These are phyloP conservation scores for Acacia crassicarpa DNA, from an alignment of 306 rosid genomes.

Conservation along the genomic window DNA sequence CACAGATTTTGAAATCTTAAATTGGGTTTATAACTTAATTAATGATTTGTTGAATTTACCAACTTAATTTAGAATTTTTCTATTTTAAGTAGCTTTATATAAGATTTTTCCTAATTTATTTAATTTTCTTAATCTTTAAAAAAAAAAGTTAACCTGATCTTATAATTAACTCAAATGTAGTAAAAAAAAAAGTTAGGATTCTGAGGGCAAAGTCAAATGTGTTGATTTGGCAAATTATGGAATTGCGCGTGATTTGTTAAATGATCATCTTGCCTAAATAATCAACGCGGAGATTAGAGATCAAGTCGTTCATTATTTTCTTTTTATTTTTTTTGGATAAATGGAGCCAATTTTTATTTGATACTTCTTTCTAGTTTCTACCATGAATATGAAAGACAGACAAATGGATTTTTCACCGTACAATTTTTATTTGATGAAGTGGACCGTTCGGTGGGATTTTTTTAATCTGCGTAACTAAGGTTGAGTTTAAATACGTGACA, in stretches of 20 bases:
- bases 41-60: too few species aligned
- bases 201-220: conserved; percentile 14
- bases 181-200: neutral
- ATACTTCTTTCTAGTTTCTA: neutral
- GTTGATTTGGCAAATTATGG: neutral
- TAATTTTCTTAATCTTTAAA: too few species aligned
- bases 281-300: neutral
- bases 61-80: too few species aligned
- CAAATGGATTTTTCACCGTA: neutral
- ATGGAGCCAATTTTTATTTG: neutral
- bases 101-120: too few species aligned
- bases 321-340: neutral
- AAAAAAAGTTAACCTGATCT: too few species aligned
- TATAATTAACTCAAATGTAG: too few species aligned
- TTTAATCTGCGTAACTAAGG: too few species aligned
- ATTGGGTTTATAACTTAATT: too few species aligned
- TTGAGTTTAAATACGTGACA: too few species aligned
- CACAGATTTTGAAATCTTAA: too few species aligned
- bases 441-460: neutral
- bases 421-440: neutral
- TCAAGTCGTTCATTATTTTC: neutral
- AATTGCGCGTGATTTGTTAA: neutral
- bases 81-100: too few species aligned
- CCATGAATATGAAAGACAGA: neutral
- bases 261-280: neutral